These are phyloP conservation scores for Rhizopogon rudus DNA, from an alignment of 768 basidiomycete species.

Conservation along the genomic window DNA sequence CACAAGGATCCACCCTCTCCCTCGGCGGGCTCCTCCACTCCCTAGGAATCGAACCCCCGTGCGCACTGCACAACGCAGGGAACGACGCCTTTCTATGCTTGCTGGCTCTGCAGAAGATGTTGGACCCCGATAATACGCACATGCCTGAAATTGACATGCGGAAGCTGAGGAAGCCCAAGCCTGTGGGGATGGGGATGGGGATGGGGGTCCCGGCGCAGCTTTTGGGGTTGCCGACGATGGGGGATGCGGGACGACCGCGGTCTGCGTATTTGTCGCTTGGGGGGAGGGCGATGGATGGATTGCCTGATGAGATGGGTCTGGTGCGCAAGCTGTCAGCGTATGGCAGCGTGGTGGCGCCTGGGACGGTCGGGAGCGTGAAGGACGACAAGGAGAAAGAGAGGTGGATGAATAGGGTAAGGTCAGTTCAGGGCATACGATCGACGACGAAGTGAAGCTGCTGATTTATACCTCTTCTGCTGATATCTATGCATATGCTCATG, in stretches of 20 bases:
- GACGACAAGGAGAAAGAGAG: neutral
- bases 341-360: neutral
- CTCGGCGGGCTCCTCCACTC: conserved; percentile 61
- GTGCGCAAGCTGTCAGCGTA: conserved; percentile 24
- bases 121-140: conserved; percentile 49
- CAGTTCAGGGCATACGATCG: neutral
- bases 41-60: conserved; percentile 35
- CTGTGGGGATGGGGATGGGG: conserved; percentile 3
- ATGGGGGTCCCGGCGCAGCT: conserved; percentile 6
- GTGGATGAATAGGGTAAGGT: neutral
- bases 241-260: neutral
- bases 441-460: neutral
- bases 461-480: neutral
- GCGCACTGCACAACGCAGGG: conserved; percentile 65
- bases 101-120: conserved; percentile 62
- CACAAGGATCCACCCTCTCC: conserved; percentile 50
- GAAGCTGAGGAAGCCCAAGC: conserved; percentile 4
- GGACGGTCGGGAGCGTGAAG: neutral
- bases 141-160: conserved; percentile 4
- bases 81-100: conserved; percentile 74
- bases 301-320: conserved; percentile 37
- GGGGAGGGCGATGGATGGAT: conserved; percentile 5
- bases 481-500: neutral
- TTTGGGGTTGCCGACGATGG: neutral
- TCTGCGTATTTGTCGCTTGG: conserved; percentile 5